Evolutionary conservation across 371 early-diverging fungal genomes (phyloP).

Genomic region (Syncephalis plumigaleata): DNA sequence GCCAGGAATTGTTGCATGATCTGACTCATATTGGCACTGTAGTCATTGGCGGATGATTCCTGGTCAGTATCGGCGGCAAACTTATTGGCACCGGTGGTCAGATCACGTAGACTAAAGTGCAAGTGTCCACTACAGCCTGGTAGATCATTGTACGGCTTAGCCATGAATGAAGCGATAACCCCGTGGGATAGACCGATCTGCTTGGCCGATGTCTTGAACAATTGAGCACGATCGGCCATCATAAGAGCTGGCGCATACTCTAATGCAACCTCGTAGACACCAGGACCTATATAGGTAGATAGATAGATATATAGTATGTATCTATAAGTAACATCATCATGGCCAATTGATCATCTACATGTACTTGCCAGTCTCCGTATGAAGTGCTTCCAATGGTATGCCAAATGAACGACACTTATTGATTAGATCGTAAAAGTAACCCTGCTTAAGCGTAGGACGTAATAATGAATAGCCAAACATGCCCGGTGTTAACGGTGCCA

Average conservation of each 20-base stretch:
- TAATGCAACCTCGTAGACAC: constrained; percentile 70
- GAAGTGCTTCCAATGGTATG: constrained; percentile 57
- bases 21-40: constrained; percentile 15
- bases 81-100: constrained; percentile 22
- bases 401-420: constrained; percentile 39
- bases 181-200: constrained; percentile 49
- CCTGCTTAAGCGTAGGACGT: constrained; percentile 50
- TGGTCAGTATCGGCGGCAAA: constrained; percentile 19
- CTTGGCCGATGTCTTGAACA: constrained; percentile 67
- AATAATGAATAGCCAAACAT: constrained; percentile 72
- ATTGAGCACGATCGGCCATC: constrained; percentile 51
- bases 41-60: constrained; percentile 1
- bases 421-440: constrained; percentile 53
- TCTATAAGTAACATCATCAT: not conserved
- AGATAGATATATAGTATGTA: too few relatives aligned
- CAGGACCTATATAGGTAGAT: constrained; percentile 31
- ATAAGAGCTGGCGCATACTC: constrained; percentile 39
- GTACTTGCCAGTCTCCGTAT: constrained; percentile 50
- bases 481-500: constrained; percentile 44
- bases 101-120: constrained; percentile 48
- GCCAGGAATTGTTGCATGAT: constrained; percentile 49
- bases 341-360: not conserved
- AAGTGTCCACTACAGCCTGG: constrained; percentile 77
- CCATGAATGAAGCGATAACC: constrained; percentile 70
- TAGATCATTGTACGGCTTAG: constrained; percentile 51